phyloP scores from a whole-genome alignment of 495 filamentous ascomycete genomes.

The Aspergillus hancockii region DNA sequence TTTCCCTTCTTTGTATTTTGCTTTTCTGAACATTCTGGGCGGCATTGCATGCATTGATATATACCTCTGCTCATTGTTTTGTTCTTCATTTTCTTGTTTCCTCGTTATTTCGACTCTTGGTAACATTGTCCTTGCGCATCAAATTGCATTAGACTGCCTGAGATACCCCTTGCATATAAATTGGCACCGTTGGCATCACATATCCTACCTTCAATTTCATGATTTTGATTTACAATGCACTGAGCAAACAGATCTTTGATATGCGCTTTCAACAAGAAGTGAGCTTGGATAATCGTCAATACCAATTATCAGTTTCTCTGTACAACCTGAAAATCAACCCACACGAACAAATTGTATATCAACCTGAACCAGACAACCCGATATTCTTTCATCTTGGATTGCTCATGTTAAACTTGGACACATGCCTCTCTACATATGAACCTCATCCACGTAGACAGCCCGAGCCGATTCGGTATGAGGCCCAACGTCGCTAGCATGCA shows the following conservation, averaged over 20 bases:
- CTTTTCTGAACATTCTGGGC: not conserved
- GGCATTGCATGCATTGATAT: slow-evolving; percentile 7
- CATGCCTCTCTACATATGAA: too few relatives aligned
- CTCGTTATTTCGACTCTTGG: not conserved
- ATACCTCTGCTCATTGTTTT: slow-evolving; percentile 1
- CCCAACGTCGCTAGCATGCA: too few relatives aligned
- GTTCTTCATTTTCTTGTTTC: not conserved
- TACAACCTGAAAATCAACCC: not conserved
- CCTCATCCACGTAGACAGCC: too few relatives aligned
- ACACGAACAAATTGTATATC: too few relatives aligned
- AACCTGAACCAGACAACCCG: too few relatives aligned
- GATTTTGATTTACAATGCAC: not conserved
- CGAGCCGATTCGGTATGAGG: too few relatives aligned
- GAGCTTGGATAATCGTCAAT: not conserved
- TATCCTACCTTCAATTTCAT: not conserved
- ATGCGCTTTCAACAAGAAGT: not conserved
- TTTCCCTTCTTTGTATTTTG: not conserved
- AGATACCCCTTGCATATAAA: not conserved
- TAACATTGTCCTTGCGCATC: slow-evolving; percentile 5
- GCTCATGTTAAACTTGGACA: too few relatives aligned
- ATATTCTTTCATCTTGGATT: too few relatives aligned
- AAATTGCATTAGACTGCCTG: slow-evolving; percentile 1
- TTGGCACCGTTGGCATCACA: not conserved
- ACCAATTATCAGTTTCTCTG: not conserved
- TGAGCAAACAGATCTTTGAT: not conserved